phyloP scores from a whole-genome alignment of 2,329 filamentous ascomycete species.

The Colletotrichum sidae region DNA sequence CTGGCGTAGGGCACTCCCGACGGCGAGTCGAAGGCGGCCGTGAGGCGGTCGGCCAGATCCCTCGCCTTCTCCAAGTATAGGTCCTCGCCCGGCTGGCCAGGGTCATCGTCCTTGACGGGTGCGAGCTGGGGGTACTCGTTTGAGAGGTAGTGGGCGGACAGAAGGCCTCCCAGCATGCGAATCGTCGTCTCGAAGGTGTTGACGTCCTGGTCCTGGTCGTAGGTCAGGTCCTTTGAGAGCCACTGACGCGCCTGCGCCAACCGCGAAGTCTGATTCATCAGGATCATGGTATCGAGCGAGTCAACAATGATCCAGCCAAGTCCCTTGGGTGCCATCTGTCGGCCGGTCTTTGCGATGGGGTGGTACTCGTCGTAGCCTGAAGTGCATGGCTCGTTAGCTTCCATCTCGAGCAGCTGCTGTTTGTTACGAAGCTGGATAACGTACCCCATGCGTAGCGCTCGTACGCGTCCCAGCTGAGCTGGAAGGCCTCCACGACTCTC shows the following conservation, averaged over 20 bases:
- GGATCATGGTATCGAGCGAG: constrained; percentile 93
- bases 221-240: constrained; percentile 83
- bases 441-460: constrained; percentile 95
- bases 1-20: constrained; percentile 93
- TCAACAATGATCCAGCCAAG: constrained; percentile 99
- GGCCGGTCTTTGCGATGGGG: constrained; percentile 81
- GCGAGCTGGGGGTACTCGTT: constrained; percentile 84
- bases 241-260: constrained; percentile 88
- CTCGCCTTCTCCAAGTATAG: constrained; percentile 96
- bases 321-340: constrained; percentile 87
- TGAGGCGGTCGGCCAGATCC: constrained; percentile 87
- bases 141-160: constrained; percentile 96
- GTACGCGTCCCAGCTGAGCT: constrained; percentile 93
- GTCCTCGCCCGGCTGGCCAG: constrained; percentile 82
- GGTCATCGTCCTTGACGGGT: constrained; percentile 77
- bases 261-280: constrained; percentile 95
- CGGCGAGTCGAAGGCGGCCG: constrained; percentile 87
- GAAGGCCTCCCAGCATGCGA: constrained; percentile 91
- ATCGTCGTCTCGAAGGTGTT: constrained; percentile 99
- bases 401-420: neutral
- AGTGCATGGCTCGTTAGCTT: constrained; percentile 12
- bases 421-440: constrained; percentile 38
- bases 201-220: constrained; percentile 94
- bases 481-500: constrained; percentile 88
- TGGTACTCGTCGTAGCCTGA: constrained; percentile 88